phyloP scores from a whole-genome alignment of 2,329 filamentous ascomycete species.

The Claviceps humidiphila region DNA sequence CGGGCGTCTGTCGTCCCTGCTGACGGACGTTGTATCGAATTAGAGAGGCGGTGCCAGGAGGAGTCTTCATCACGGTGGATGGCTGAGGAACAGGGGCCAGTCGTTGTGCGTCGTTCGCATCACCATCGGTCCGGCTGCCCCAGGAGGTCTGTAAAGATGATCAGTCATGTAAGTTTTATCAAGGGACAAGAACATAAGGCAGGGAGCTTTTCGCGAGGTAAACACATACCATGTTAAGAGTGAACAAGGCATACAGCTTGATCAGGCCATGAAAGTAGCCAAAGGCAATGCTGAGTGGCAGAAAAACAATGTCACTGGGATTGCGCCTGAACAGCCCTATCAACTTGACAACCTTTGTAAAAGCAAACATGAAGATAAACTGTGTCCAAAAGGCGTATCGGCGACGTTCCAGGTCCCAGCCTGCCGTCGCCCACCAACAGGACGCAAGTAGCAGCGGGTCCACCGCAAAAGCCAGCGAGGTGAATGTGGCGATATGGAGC shows the following conservation, averaged over 20 bases:
- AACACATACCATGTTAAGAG: slow-evolving; percentile 63
- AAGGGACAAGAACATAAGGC: slow-evolving; percentile 2
- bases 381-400: slow-evolving; percentile 46
- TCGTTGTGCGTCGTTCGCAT: slow-evolving; percentile 64
- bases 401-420: slow-evolving; percentile 42
- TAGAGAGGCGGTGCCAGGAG: slow-evolving; percentile 28
- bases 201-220: background rate
- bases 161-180: background rate
- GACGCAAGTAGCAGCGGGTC: slow-evolving; percentile 62
- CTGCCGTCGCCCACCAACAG: slow-evolving; percentile 53
- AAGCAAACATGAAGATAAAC: slow-evolving; percentile 60
- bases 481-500: slow-evolving; percentile 83
- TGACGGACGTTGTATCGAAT: slow-evolving; percentile 33
- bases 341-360: slow-evolving; percentile 85
- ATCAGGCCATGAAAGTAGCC: slow-evolving; percentile 88
- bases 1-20: slow-evolving; percentile 21
- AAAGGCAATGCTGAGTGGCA: slow-evolving; percentile 79
- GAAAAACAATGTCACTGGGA: slow-evolving; percentile 64
- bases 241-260: slow-evolving; percentile 78
- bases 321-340: slow-evolving; percentile 75
- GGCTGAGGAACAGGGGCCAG: slow-evolving; percentile 39
- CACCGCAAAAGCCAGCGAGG: slow-evolving; percentile 68
- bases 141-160: slow-evolving; percentile 60
- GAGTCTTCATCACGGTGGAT: slow-evolving; percentile 28
- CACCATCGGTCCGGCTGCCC: slow-evolving; percentile 86